A percentile compares a stretch with the other conserved stretches of the same genome.
Evolutionary conservation across 257 asterid species (phyloP).

Genomic region (Salvia miltiorrhiza): DNA sequence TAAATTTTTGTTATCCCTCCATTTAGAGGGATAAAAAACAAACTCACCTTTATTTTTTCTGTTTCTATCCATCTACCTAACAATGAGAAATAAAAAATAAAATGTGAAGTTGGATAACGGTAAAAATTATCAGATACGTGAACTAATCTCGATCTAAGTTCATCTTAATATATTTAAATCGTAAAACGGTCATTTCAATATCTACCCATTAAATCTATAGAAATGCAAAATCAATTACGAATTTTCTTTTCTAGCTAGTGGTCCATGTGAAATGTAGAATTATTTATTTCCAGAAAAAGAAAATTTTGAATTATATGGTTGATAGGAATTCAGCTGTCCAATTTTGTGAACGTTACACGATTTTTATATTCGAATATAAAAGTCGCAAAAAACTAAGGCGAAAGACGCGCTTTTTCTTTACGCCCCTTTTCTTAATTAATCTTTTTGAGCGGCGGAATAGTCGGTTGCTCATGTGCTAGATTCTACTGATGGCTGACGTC

Average conservation of each 20-base stretch:
- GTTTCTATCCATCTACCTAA: no score
- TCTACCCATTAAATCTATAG: neutral
- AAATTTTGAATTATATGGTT: neutral
- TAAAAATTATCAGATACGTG: neutral
- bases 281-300: neutral
- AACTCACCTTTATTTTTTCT: no score
- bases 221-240: neutral
- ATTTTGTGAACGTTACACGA: neutral
- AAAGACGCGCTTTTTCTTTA: neutral
- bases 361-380: neutral
- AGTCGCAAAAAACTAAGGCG: neutral
- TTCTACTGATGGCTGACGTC: constrained; percentile 18
- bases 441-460: constrained; percentile 17
- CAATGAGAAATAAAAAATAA: neutral
- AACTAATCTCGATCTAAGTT: neutral
- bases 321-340: neutral
- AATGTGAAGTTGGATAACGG: neutral
- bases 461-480: constrained; percentile 30
- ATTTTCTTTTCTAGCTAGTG: neutral
- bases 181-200: neutral
- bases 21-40: no score
- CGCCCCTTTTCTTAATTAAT: neutral
- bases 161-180: neutral
- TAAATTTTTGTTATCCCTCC: no score
- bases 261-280: neutral